These are phyloP conservation scores for Arthromyces matolae DNA, from an alignment of 768 basidiomycete genomes.

Conservation along the genomic window DNA sequence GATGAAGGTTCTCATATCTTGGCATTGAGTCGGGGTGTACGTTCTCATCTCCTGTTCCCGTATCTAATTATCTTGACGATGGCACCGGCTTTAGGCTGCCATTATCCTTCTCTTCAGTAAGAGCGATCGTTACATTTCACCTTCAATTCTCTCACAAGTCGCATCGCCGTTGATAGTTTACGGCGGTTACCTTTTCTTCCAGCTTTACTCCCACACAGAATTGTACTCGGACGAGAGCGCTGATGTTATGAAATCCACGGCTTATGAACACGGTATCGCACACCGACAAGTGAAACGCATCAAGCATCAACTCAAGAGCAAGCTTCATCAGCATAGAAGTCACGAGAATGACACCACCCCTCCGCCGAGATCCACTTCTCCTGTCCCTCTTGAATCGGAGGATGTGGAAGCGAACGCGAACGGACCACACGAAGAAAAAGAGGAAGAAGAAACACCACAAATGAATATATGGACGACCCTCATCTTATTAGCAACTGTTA, in stretches of 20 bases:
- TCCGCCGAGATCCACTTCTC: constrained; percentile 5
- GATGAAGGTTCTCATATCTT: constrained; percentile 46
- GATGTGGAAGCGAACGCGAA: constrained; percentile 8
- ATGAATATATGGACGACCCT: constrained; percentile 55
- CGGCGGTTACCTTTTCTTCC: constrained; percentile 71
- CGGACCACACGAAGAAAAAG: constrained; percentile 21
- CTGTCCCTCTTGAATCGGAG: not conserved
- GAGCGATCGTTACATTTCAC: constrained; percentile 17
- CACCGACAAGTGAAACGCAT: not conserved
- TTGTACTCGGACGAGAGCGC: constrained; percentile 55
- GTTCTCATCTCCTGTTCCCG: constrained; percentile 20
- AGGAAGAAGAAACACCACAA: constrained; percentile 46
- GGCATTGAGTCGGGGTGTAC: constrained; percentile 69
- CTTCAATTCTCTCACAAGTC: constrained; percentile 26
- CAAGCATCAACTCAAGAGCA: constrained; percentile 2
- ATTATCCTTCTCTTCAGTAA: constrained; percentile 75
- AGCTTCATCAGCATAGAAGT: constrained; percentile 22
- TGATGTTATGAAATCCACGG: constrained; percentile 31
- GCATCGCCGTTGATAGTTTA: constrained; percentile 56
- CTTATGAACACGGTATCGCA: constrained; percentile 26
- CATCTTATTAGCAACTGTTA: constrained; percentile 52
- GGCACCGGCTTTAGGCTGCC: constrained; percentile 61
- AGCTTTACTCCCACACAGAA: constrained; percentile 68
- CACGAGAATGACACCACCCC: not conserved
- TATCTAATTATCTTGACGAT: not conserved